Conservation (phyloP, 2,329 filamentous ascomycete species). For the Zarea fungicola region DNA sequence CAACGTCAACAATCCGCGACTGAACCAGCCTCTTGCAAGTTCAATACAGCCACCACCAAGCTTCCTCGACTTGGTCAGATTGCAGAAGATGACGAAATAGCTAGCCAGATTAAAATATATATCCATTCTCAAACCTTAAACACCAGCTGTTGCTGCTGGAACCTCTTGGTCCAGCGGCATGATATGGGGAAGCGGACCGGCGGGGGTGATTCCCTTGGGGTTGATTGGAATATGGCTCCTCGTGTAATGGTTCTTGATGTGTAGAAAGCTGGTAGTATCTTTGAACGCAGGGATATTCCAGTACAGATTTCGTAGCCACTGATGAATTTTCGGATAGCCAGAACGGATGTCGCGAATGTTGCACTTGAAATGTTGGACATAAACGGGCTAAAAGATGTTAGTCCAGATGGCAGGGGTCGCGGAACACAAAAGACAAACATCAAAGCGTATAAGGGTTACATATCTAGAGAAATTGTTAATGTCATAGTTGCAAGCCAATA, state of each 20-base stretch:
- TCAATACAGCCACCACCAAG: too few relatives aligned
- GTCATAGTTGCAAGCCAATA: neutral
- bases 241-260: constrained; percentile 80
- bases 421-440: too few relatives aligned
- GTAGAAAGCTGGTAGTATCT: constrained; percentile 83
- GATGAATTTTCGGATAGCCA: constrained; percentile 75
- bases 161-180: constrained; percentile 76
- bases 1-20: too few relatives aligned
- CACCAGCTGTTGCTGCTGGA: constrained; percentile 34
- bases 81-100: too few relatives aligned
- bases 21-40: too few relatives aligned
- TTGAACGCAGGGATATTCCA: constrained; percentile 76
- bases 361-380: constrained; percentile 85
- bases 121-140: too few relatives aligned
- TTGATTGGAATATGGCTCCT: constrained; percentile 62
- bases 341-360: constrained; percentile 80
- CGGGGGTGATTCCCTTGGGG: constrained; percentile 68
- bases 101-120: too few relatives aligned
- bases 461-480: constrained; percentile 34
- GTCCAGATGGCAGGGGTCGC: too few relatives aligned
- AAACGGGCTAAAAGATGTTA: too few relatives aligned
- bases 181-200: constrained; percentile 81
- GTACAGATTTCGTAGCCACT: constrained; percentile 78
- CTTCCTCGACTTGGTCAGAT: too few relatives aligned
- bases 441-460: constrained; percentile 69